phyloP scores from a whole-genome alignment of 2,329 filamentous ascomycete species.

The Pestalotiopsis sp. region DNA sequence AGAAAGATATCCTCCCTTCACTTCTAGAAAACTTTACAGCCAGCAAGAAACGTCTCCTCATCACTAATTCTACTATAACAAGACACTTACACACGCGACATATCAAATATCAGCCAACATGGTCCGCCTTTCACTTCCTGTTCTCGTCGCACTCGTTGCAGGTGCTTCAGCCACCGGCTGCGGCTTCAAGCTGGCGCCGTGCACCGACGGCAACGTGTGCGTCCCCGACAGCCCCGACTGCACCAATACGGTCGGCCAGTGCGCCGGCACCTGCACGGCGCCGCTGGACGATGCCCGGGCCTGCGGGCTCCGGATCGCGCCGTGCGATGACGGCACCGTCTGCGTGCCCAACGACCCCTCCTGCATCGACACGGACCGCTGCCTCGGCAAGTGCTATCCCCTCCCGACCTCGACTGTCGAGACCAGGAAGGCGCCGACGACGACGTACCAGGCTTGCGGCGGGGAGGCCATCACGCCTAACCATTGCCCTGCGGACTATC shows the following conservation, averaged over 20 bases:
- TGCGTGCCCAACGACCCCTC: not conserved
- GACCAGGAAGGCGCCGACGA: not conserved
- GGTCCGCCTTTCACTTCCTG: not conserved
- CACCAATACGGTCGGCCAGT: not conserved
- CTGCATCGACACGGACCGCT: not conserved
- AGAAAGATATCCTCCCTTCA: not conserved
- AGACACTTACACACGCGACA: not conserved
- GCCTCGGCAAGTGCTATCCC: not conserved
- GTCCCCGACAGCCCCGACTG: not conserved
- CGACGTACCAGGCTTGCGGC: conserved; percentile 12
- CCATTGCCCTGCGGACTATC: conserved; percentile 5
- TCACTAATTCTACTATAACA: not conserved
- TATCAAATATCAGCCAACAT: not conserved
- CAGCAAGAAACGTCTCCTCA: not conserved
- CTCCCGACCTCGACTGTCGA: not conserved
- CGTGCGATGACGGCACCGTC: not conserved
- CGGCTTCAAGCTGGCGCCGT: not conserved
- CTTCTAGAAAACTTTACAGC: not conserved
- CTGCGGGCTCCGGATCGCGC: not conserved
- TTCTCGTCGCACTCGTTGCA: not conserved
- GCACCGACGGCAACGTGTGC: not conserved
- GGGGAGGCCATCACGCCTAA: conserved; percentile 5
- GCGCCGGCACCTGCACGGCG: not conserved
- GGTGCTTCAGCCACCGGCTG: not conserved
- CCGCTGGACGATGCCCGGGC: not conserved